phyloP scores from a whole-genome alignment of 208 protist species.

The Phytomonas sp. region DNA sequence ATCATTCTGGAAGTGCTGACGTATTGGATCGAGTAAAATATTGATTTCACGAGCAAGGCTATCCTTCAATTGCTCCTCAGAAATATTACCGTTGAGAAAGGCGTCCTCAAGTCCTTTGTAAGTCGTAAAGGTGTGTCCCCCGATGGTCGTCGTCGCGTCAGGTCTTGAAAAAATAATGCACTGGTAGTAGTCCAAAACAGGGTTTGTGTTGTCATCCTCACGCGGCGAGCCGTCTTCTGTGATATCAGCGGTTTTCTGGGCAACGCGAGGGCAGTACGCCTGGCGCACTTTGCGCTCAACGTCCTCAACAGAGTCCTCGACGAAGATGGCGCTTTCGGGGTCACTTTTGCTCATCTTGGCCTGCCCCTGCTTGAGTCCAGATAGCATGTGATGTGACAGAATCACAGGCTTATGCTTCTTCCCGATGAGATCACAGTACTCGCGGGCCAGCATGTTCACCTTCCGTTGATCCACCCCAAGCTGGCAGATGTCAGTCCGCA shows the following conservation, averaged over 20 bases:
- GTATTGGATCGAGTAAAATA: slow-evolving; percentile 90
- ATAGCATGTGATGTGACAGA: slow-evolving; percentile 98
- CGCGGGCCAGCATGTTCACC: slow-evolving; percentile 99
- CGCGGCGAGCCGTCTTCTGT: slow-evolving; percentile 70
- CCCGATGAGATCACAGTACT: slow-evolving; percentile 94
- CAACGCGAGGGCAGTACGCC: slow-evolving; percentile 90
- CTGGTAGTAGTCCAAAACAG: slow-evolving; percentile 93
- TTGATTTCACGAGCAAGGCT: slow-evolving; percentile 85
- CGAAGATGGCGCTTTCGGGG: slow-evolving; percentile 98
- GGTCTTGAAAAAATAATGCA: slow-evolving; percentile 85
- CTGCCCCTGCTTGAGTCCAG: slow-evolving; percentile 92
- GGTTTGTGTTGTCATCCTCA: slow-evolving; percentile 86
- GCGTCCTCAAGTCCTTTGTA: slow-evolving; percentile 74
- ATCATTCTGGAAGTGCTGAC: slow-evolving; percentile 89
- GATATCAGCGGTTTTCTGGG: slow-evolving; percentile 32
- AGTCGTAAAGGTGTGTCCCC: slow-evolving; percentile 45
- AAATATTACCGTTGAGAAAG: slow-evolving; percentile 60
- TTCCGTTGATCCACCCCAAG: slow-evolving; percentile 99
- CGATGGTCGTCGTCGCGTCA: slow-evolving; percentile 29
- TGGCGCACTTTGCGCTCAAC: slow-evolving; percentile 93
- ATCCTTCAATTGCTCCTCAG: slow-evolving; percentile 80
- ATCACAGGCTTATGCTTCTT: slow-evolving; percentile 95
- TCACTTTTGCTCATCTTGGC: slow-evolving; percentile 99
- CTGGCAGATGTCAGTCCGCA: slow-evolving; percentile 99
- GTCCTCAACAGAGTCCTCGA: slow-evolving; percentile 96